Conservation (phyloP, 1,284 basidiomycete genomes). For the Trichosporon faecale region DNA sequence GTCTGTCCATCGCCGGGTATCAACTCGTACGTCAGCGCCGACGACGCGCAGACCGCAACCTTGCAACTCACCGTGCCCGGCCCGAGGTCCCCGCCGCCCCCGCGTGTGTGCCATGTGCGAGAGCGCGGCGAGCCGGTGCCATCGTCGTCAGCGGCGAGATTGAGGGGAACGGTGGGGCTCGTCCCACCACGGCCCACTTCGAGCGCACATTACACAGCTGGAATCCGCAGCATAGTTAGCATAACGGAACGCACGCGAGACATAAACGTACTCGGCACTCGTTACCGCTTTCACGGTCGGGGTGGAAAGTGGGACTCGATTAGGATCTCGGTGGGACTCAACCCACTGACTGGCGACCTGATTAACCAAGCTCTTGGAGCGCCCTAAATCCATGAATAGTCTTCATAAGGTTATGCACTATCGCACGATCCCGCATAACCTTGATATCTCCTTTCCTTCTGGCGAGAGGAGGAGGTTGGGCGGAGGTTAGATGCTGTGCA, state of each 20-base stretch:
- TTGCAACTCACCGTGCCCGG: not conserved
- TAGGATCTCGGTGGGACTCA: not conserved
- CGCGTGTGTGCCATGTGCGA: too few species aligned
- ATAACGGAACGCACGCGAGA: not conserved
- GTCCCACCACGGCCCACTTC: not conserved
- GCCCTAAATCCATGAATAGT: not conserved
- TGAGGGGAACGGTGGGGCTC: not conserved
- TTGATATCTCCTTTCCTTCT: not conserved
- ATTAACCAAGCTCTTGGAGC: not conserved
- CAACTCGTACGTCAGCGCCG: not conserved
- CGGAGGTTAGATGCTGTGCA: too few species aligned
- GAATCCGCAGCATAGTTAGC: not conserved
- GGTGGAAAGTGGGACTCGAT: not conserved
- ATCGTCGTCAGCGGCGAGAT: not conserved
- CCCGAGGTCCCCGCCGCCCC: too few species aligned
- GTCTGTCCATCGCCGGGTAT: not conserved
- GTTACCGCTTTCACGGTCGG: not conserved
- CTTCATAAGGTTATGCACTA: not conserved
- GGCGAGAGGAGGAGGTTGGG: too few species aligned
- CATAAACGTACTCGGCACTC: not conserved
- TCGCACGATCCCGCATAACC: not conserved
- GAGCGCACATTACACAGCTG: not conserved
- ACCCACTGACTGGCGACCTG: not conserved
- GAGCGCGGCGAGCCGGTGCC: too few species aligned
- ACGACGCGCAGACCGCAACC: not conserved